Conservation (phyloP, 176 grass and related monocot species). For the Avena sativa region DNA sequence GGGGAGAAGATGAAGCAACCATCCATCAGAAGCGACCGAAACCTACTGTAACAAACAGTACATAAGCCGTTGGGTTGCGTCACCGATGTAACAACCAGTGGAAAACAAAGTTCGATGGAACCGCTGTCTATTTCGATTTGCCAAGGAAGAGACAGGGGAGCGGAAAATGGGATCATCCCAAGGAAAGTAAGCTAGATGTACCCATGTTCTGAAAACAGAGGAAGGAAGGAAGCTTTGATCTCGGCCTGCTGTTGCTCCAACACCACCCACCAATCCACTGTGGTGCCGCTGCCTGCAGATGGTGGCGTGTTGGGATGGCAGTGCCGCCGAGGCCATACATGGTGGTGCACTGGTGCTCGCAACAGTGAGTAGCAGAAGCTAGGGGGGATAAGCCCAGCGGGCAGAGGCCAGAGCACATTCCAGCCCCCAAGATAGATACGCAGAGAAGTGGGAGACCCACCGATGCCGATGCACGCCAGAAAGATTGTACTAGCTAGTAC, state of each 20-base stretch:
- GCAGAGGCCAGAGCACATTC: conserved; percentile 23
- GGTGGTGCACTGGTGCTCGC: conserved; percentile 20
- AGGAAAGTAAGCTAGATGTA: background rate
- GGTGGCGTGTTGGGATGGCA: conserved; percentile 30
- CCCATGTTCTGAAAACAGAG: background rate
- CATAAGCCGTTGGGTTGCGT: background rate
- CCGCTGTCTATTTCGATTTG: background rate
- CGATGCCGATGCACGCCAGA: background rate
- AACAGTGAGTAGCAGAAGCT: background rate
- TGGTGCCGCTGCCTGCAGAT: background rate
- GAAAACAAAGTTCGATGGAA: background rate
- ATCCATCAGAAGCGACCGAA: conserved; percentile 2
- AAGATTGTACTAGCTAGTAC: background rate
- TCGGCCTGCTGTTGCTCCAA: conserved; percentile 27
- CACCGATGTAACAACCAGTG: background rate
- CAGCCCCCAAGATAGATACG: background rate
- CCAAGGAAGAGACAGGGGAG: background rate
- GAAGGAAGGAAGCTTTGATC: background rate
- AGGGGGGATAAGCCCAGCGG: conserved; percentile 5
- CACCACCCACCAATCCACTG: conserved; percentile 26
- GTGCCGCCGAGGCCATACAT: conserved; percentile 38
- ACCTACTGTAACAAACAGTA: background rate
- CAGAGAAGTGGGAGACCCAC: conserved; percentile 24
- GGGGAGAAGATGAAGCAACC: conserved; percentile 11
- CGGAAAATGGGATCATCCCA: background rate